phyloP scores from a whole-genome alignment of 2,329 filamentous ascomycete genomes.

The Sporothrix brunneoviolacea region DNA sequence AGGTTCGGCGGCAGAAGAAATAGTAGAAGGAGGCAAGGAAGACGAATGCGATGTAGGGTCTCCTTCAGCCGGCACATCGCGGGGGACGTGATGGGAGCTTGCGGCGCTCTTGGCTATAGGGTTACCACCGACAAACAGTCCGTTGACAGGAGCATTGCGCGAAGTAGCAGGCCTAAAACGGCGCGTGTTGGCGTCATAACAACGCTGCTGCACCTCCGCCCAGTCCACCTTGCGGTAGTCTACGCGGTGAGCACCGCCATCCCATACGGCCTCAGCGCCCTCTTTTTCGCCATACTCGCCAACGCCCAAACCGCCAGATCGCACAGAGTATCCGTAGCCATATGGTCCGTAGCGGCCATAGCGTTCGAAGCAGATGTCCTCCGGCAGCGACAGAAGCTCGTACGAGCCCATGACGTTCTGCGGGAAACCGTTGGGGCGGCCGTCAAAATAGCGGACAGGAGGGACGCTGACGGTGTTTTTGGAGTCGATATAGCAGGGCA shows the following conservation, averaged over 20 bases:
- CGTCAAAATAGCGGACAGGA: constrained; percentile 64
- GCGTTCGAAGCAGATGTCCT: constrained; percentile 89
- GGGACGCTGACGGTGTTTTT: constrained; percentile 61
- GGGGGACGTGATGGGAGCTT: background rate
- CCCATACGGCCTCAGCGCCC: constrained; percentile 75
- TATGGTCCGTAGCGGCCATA: constrained; percentile 86
- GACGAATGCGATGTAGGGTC: too few relatives aligned
- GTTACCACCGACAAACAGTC: constrained; percentile 41
- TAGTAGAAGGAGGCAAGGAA: too few relatives aligned
- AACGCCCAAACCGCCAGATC: constrained; percentile 74
- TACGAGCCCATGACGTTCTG: constrained; percentile 83
- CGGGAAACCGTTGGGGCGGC: constrained; percentile 77
- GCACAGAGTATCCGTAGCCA: constrained; percentile 75
- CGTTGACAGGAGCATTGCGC: constrained; percentile 36
- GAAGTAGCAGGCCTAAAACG: constrained; percentile 54
- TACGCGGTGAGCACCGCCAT: constrained; percentile 57
- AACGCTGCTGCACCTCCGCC: constrained; percentile 70
- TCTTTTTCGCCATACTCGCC: constrained; percentile 78
- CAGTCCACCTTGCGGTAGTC: constrained; percentile 74
- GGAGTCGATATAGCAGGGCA: constrained; percentile 73
- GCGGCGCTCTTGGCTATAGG: constrained; percentile 12
- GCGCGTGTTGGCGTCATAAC: constrained; percentile 61
- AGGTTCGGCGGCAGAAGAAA: too few relatives aligned
- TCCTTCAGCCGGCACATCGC: background rate
- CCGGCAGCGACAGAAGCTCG: constrained; percentile 66